phyloP scores from a whole-genome alignment of 2,329 filamentous ascomycete genomes.

The Cladosporium sp. region DNA sequence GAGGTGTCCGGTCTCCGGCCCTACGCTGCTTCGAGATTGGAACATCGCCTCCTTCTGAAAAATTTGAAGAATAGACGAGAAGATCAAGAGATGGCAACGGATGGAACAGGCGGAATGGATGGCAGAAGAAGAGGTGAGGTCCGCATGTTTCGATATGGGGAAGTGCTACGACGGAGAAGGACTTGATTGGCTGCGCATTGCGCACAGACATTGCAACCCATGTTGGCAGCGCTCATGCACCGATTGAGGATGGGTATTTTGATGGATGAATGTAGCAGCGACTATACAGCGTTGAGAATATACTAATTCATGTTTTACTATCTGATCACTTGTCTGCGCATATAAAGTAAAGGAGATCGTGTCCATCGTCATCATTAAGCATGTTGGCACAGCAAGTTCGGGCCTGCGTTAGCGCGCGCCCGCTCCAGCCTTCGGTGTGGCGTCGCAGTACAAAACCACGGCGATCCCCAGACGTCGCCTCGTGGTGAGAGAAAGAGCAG shows the following conservation, averaged over 20 bases:
- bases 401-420: constrained; percentile 6
- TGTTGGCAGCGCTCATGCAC: neutral
- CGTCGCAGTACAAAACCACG: constrained; percentile 16
- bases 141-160: constrained; percentile 3
- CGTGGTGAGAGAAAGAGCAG: neutral
- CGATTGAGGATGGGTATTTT: neutral
- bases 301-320: neutral
- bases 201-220: neutral
- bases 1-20: neutral
- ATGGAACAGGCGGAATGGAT: neutral
- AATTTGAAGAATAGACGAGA: neutral
- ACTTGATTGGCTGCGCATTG: constrained; percentile 3
- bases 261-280: neutral
- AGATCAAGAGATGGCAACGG: neutral
- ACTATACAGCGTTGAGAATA: neutral
- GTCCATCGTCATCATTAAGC: neutral
- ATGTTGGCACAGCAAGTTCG: constrained; percentile 11
- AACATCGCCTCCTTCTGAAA: neutral
- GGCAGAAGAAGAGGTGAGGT: constrained; percentile 7
- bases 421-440: constrained; percentile 4
- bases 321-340: neutral
- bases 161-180: neutral
- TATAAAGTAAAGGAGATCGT: neutral
- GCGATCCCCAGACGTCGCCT: constrained; percentile 16
- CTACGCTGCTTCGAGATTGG: neutral